Evolutionary conservation across 176 grass and related monocot genomes (phyloP).

Genomic region (Pharus latifolius): DNA sequence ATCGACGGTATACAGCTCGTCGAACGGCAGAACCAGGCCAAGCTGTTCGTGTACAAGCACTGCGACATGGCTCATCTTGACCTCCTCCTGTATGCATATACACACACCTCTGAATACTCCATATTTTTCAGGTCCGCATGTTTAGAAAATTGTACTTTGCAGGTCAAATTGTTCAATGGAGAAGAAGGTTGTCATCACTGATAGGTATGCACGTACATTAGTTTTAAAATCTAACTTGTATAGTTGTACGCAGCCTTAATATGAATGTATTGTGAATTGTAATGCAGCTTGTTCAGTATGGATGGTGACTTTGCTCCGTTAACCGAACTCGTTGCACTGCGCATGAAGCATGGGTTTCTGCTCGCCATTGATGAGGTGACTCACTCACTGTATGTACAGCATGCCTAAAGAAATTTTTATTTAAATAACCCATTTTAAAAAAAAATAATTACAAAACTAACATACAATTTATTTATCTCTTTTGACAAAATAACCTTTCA

Average conservation of each 20-base stretch:
- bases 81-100: conserved; percentile 8
- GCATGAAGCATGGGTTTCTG: conserved; percentile 26
- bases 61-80: conserved; percentile 32
- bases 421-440: too few relatives aligned
- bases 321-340: conserved; percentile 16
- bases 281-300: conserved; percentile 39
- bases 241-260: neutral
- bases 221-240: too few relatives aligned
- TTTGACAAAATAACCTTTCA: too few relatives aligned
- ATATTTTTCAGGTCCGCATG: too few relatives aligned
- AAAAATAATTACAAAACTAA: too few relatives aligned
- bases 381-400: too few relatives aligned
- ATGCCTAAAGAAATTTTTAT: too few relatives aligned
- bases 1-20: conserved; percentile 28
- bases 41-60: conserved; percentile 22
- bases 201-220: too few relatives aligned
- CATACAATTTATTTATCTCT: too few relatives aligned
- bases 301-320: conserved; percentile 46
- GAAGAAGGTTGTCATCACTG: conserved; percentile 31
- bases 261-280: neutral
- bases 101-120: neutral
- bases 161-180: conserved; percentile 24
- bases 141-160: too few relatives aligned
- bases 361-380: conserved; percentile 33
- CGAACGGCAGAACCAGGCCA: conserved; percentile 7